phyloP scores from a whole-genome alignment of 805 yeast genomes.

The Starmerella ratchasimensis region DNA sequence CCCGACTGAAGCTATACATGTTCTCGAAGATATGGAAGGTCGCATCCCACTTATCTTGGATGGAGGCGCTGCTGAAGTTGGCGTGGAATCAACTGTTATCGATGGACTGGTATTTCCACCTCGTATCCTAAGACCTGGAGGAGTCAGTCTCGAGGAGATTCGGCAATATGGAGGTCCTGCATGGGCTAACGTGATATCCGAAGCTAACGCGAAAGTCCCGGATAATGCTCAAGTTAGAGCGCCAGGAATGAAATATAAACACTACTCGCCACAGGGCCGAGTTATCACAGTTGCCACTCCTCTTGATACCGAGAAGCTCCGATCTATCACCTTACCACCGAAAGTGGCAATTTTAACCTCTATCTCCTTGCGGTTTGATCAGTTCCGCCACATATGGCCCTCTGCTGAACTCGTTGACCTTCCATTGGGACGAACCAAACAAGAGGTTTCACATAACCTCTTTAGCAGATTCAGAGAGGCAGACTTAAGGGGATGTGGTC shows the following conservation, averaged over 20 bases:
- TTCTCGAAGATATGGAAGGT: slow-evolving; percentile 62
- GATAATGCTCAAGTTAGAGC: slow-evolving; percentile 56
- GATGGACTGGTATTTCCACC: slow-evolving; percentile 84
- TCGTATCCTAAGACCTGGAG: slow-evolving; percentile 85
- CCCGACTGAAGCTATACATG: slow-evolving; percentile 82
- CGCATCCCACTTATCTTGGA: slow-evolving; percentile 74
- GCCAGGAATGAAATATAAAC: slow-evolving; percentile 96
- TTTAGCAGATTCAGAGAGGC: slow-evolving; percentile 62
- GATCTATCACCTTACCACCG: slow-evolving; percentile 26
- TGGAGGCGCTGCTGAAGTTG: slow-evolving; percentile 81
- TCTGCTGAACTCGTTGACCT: slow-evolving; percentile 9
- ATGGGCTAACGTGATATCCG: slow-evolving; percentile 43
- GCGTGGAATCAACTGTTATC: slow-evolving; percentile 87
- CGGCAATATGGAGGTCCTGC: slow-evolving; percentile 44
- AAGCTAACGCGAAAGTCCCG: slow-evolving; percentile 40
- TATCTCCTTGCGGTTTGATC: slow-evolving; percentile 23
- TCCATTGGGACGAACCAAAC: slow-evolving; percentile 36
- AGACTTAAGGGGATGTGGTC: slow-evolving; percentile 53
- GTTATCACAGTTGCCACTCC: slow-evolving; percentile 47
- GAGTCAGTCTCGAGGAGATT: slow-evolving; percentile 70
- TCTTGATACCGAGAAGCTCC: slow-evolving; percentile 4
- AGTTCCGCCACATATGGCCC: slow-evolving; percentile 8
- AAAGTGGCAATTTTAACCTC: slow-evolving; percentile 37
- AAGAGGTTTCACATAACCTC: slow-evolving; percentile 58
- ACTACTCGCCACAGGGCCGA: slow-evolving; percentile 80